Conservation (phyloP, 768 basidiomycete species). For the Podaxis pistillaris region DNA sequence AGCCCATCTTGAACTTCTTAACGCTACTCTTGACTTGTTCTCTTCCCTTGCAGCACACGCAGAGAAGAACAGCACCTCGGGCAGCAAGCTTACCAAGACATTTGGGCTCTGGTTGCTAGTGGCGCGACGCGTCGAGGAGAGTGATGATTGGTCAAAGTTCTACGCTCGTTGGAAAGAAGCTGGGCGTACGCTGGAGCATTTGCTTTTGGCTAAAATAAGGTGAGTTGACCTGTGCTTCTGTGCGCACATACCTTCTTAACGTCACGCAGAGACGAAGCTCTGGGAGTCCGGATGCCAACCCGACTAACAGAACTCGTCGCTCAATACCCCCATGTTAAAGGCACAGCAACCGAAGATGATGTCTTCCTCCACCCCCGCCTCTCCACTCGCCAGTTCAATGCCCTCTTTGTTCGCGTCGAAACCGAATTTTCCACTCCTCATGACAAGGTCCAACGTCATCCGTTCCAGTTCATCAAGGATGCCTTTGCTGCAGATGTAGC, state of each 20-base stretch:
- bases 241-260: conserved; percentile 3
- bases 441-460: conserved; percentile 39
- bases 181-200: conserved; percentile 71
- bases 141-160: conserved; percentile 62
- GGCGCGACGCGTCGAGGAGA: conserved; percentile 41
- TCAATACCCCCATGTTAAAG: conserved; percentile 60
- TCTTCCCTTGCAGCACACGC: conserved; percentile 70
- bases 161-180: conserved; percentile 75
- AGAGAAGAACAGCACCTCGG: conserved; percentile 71
- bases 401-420: conserved; percentile 66
- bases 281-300: conserved; percentile 56
- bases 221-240: conserved; percentile 26
- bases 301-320: conserved; percentile 70
- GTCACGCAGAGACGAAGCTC: conserved; percentile 54
- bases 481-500: conserved; percentile 46
- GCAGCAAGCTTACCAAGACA: conserved; percentile 73
- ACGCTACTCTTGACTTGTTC: conserved; percentile 56
- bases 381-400: conserved; percentile 61
- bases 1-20: conserved; percentile 57
- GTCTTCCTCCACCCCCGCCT: conserved; percentile 65
- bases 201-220: conserved; percentile 75
- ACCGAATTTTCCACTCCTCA: conserved; percentile 44
- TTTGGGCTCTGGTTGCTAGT: conserved; percentile 74
- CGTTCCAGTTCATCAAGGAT: conserved; percentile 59
- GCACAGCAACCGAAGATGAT: conserved; percentile 29